Percentiles rank a stretch among this genome's conserved stretches.
These are phyloP conservation scores for Termitomyces sp. DNA, from an alignment of 768 basidiomycete species.

Conservation along the genomic window DNA sequence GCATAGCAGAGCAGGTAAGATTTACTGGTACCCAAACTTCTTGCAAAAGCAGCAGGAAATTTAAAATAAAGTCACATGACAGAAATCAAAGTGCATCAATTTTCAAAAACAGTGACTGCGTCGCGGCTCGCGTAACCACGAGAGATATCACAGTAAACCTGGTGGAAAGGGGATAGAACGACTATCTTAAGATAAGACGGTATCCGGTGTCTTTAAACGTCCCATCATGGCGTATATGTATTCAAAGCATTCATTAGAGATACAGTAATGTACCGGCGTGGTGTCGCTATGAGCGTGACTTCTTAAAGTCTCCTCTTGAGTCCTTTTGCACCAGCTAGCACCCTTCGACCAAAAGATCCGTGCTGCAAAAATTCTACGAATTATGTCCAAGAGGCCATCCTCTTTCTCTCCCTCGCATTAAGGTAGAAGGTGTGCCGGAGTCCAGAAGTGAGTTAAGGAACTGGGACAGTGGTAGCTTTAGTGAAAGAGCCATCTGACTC, in stretches of 20 bases:
- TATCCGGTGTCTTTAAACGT: not conserved
- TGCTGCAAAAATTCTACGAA: not conserved
- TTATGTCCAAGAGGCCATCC: not conserved
- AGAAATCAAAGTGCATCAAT: too few species aligned
- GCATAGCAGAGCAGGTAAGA: conserved; percentile 4
- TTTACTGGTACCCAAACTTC: not conserved
- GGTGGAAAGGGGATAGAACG: too few species aligned
- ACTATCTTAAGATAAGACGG: not conserved
- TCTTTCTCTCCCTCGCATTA: not conserved
- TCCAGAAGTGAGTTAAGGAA: not conserved
- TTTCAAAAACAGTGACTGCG: too few species aligned
- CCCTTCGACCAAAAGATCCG: not conserved
- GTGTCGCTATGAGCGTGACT: not conserved
- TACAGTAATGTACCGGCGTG: too few species aligned
- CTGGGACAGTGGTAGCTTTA: not conserved
- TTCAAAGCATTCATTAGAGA: not conserved
- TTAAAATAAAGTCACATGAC: not conserved
- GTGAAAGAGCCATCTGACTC: not conserved
- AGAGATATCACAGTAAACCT: too few species aligned
- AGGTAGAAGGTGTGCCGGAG: not conserved
- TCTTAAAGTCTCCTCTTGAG: not conserved
- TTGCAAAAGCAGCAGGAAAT: too few species aligned
- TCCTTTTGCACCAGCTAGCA: not conserved
- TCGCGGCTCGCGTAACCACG: too few species aligned
- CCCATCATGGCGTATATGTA: not conserved